phyloP scores from a whole-genome alignment of 768 basidiomycete genomes.

The Naganishia onofrii region DNA sequence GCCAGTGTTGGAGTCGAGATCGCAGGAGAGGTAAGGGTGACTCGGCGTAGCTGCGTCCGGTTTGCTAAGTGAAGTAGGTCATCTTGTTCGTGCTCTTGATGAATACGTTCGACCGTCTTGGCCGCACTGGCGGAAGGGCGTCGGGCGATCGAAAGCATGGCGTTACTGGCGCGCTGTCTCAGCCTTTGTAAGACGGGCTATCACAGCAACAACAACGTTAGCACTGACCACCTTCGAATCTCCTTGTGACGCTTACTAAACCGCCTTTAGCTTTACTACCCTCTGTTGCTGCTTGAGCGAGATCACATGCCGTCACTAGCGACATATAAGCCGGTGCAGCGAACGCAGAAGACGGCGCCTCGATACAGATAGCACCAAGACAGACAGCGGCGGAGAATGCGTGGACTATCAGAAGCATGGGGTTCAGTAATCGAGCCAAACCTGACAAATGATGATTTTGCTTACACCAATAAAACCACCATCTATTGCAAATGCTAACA shows the following conservation, averaged over 20 bases:
- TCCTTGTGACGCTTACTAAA: constrained; percentile 25
- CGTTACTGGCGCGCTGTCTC: constrained; percentile 42
- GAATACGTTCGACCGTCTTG: neutral
- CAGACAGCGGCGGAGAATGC: constrained; percentile 48
- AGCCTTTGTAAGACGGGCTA: constrained; percentile 43
- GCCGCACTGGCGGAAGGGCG: neutral
- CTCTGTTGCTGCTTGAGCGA: constrained; percentile 43
- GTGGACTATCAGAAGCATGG: constrained; percentile 37
- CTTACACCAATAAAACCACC: constrained; percentile 28
- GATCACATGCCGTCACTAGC: constrained; percentile 48
- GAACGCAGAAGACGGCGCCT: constrained; percentile 44
- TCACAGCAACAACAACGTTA: neutral
- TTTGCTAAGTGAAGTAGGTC: constrained; percentile 46
- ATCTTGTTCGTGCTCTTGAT: constrained; percentile 38
- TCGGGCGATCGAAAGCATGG: constrained; percentile 33
- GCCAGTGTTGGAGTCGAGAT: constrained; percentile 23
- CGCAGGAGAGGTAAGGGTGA: constrained; percentile 29
- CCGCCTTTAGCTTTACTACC: constrained; percentile 50
- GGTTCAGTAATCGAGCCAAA: neutral
- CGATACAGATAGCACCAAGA: constrained; percentile 48
- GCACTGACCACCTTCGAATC: neutral
- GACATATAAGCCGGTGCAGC: constrained; percentile 46
- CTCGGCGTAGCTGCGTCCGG: constrained; percentile 38
- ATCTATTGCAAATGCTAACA: constrained; percentile 30
- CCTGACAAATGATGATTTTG: neutral